A percentile compares a stretch with the other conserved stretches of the same genome.
phyloP scores from a whole-genome alignment of 495 filamentous ascomycete species.

The Apodospora peruviana region DNA sequence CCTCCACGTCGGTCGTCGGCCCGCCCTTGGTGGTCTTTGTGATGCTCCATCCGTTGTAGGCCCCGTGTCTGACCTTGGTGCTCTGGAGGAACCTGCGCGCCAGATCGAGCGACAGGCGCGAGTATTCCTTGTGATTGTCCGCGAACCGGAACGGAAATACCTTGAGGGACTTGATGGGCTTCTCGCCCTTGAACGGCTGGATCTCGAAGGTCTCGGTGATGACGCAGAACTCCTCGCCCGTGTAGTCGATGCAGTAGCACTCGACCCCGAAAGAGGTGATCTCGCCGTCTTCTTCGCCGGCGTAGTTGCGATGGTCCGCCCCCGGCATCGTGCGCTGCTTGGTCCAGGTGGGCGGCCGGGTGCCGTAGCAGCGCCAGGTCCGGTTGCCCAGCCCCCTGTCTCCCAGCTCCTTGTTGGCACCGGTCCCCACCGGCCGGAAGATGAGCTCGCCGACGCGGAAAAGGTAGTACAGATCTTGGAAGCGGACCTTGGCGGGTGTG shows the following conservation, averaged over 20 bases:
- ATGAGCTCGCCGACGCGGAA: slow-evolving; percentile 32
- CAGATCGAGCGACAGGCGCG: slow-evolving; percentile 12
- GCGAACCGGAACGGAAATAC: slow-evolving; percentile 50
- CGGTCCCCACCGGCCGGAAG: slow-evolving; percentile 12
- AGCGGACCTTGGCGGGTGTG: slow-evolving; percentile 24
- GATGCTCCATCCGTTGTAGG: slow-evolving; percentile 40
- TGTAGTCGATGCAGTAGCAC: slow-evolving; percentile 56
- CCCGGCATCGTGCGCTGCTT: not conserved
- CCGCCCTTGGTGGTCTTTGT: slow-evolving; percentile 11
- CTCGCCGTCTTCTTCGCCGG: slow-evolving; percentile 2
- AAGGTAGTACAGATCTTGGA: slow-evolving; percentile 31
- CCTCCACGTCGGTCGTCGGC: slow-evolving; percentile 2
- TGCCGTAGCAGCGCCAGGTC: slow-evolving; percentile 4
- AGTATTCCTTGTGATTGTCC: slow-evolving; percentile 15
- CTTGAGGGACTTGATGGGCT: slow-evolving; percentile 46
- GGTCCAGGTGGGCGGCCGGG: not conserved
- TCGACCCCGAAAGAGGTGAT: slow-evolving; percentile 21
- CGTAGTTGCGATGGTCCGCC: not conserved
- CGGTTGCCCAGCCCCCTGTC: not conserved
- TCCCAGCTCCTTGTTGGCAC: slow-evolving; percentile 1
- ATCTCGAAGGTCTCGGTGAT: slow-evolving; percentile 39
- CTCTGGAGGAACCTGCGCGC: slow-evolving; percentile 24
- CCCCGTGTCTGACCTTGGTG: slow-evolving; percentile 40
- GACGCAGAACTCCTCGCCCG: slow-evolving; percentile 52
- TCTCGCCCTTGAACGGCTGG: slow-evolving; percentile 47